Evolutionary conservation across 306 rosid genomes (phyloP).

Genomic region (Vachellia pachyceras): DNA sequence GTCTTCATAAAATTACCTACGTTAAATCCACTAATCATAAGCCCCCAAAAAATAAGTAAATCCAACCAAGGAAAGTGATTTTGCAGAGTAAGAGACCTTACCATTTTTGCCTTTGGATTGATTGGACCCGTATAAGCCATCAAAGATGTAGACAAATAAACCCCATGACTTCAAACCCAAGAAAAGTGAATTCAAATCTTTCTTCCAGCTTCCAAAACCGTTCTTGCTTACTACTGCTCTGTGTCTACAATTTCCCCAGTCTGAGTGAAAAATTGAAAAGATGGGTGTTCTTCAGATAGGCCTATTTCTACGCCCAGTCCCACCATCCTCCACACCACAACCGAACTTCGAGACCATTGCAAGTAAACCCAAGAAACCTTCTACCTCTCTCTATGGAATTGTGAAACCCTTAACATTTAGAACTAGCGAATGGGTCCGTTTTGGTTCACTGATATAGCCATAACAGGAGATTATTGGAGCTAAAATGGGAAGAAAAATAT

Average conservation of each 20-base stretch:
- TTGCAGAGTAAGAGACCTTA: constrained; percentile 32
- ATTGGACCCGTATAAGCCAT: constrained; percentile 33
- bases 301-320: constrained; percentile 50
- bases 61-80: constrained; percentile 5
- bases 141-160: constrained; percentile 33
- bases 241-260: not conserved
- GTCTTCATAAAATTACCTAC: not conserved
- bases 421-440: constrained; percentile 34
- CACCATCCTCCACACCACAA: constrained; percentile 44
- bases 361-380: constrained; percentile 21
- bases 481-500: constrained; percentile 58
- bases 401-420: not conserved
- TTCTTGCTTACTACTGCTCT: constrained; percentile 13
- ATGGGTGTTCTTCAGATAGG: constrained; percentile 58
- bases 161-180: constrained; percentile 42
- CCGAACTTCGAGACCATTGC: constrained; percentile 57
- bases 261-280: constrained; percentile 6
- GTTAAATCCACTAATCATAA: constrained; percentile 16
- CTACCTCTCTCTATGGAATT: not conserved
- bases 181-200: constrained; percentile 42
- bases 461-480: constrained; percentile 22
- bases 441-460: constrained; percentile 10
- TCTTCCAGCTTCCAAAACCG: constrained; percentile 26
- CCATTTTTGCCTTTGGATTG: constrained; percentile 52
- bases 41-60: constrained; percentile 8